phyloP scores from a whole-genome alignment of 805 yeast species.

The Suhomyces faveliae region DNA sequence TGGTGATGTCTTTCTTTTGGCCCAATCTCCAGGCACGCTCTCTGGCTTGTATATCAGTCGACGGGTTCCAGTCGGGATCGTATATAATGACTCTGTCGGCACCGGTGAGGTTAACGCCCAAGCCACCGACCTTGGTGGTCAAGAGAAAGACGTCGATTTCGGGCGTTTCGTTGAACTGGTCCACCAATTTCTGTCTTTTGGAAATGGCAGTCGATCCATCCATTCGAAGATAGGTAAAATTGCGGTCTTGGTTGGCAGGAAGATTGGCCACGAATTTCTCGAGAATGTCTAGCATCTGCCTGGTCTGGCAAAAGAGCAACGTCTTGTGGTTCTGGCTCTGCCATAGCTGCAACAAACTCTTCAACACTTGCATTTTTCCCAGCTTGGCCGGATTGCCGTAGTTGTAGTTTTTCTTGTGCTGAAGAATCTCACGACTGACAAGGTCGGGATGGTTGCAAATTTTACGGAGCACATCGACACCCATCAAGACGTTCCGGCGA shows the following conservation, averaged over 20 bases:
- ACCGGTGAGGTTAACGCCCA: slow-evolving; percentile 92
- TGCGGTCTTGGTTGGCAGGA: slow-evolving; percentile 22
- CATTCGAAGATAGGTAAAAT: slow-evolving; percentile 71
- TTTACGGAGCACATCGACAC: slow-evolving; percentile 86
- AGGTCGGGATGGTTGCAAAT: slow-evolving; percentile 97
- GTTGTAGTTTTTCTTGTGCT: slow-evolving; percentile 38
- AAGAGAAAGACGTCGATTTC: slow-evolving; percentile 65
- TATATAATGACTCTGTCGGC: slow-evolving; percentile 91
- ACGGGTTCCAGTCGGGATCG: slow-evolving; percentile 99
- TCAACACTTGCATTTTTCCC: slow-evolving; percentile 90
- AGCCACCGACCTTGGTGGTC: slow-evolving; percentile 94
- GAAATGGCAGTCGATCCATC: slow-evolving; percentile 89
- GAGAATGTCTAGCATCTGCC: slow-evolving; percentile 89
- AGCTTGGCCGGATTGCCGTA: slow-evolving; percentile 64
- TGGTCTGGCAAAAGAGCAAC: slow-evolving; percentile 85
- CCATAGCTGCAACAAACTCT: slow-evolving; percentile 75
- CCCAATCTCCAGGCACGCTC: slow-evolving; percentile 98
- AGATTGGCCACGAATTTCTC: slow-evolving; percentile 57
- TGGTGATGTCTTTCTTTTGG: slow-evolving; percentile 87
- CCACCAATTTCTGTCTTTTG: slow-evolving; percentile 75
- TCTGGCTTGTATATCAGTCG: slow-evolving; percentile 94
- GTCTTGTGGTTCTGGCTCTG: slow-evolving; percentile 71
- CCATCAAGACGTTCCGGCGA: slow-evolving; percentile 76
- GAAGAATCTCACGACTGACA: slow-evolving; percentile 44
- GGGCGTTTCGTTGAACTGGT: slow-evolving; percentile 65